Base-by-base conservation (phyloP, 768 basidiomycete genomes). In the Suillus luteus region DNA sequence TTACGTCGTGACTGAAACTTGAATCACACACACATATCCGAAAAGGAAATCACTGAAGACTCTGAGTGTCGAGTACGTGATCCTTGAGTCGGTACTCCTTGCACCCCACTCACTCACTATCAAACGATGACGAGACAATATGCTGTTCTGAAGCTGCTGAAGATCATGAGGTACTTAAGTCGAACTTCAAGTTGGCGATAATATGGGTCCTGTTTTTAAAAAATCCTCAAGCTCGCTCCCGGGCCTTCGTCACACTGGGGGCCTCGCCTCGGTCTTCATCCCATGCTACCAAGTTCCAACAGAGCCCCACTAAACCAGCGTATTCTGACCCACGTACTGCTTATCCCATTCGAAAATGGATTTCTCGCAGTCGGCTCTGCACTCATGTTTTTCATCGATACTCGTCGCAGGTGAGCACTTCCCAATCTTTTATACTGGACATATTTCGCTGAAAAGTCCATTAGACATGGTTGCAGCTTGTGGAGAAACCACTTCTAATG, bases 391-490 rank as follows among this genome's bases (percentile, higher is more conserved):
- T 79, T 98, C 14, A 77, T 84, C 35, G 86, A 97, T 73, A 94
- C 95, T 31, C 82, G 86, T 37, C 82, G 96, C 72, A 66, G 96
- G 96, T 95, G 70, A 73, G 89, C 74, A 15, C 48, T 41, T 54
- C 33, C 3, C 44, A 37, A 24, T 60, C 19, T 54, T 44, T 55
- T 40, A n/a, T 41, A 11, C 48, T 40, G 24, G 6, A 9, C 12
- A 17, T 33, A 12, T 31, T 19, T 44, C 46, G 35, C 52, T 38
- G 11, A n/a, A 22, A 27, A 44, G 35, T 58, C 61, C n/a, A 15
- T 14, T 66, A 98, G 96, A 99, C 75, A 94, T 99, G 90, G 85
- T 99, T 48, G 96, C 97, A 12, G 91, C 93, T 5, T 83, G 98
- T 10, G 94, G 93, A 27, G 97, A 98, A 77, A 94, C 94, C 1